Evolutionary conservation across 371 early-diverging fungal species (phyloP), one percentile per base, ranked within the genome.

Genomic region (Fennellomyces sp.): DNA sequence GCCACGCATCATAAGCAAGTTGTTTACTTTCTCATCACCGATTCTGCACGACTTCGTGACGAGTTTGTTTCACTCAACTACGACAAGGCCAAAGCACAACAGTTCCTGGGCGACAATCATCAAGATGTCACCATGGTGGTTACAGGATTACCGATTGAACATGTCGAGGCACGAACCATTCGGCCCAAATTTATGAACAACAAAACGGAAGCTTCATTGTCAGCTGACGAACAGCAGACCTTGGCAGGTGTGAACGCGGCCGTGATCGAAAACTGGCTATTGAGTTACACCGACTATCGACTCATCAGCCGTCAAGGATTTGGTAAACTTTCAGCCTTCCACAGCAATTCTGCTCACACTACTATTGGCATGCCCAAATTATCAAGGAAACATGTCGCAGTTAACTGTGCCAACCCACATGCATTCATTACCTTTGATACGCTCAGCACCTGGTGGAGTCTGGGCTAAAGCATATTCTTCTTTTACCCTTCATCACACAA

Each of bases 261-360:
- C n/a, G 68, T 76, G 21, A 81, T 81, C 61, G 81, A 81, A 39
- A 81, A 81, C 47, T 81, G 78, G 76, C 52, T 81, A 30, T 58
- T 81, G 19, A 76, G 76, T 26, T 69, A 65, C 31, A 78, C 81
- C n/a, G 70, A 78, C 38, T 81, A 81, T 50, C 72, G 81, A 28
- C 60, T 81, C 3, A 78, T 81, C 39, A 74, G 73, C 49, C 67
- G 70, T 15, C 74, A 78, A 59, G 81, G 81, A 2, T 81, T 72
- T 35, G 81, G 81, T 17, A 81, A 81, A 48, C 69, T 81, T 62
- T 78, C 81, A 21, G 66, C 81, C 0, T 73, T 67, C 53, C 67
- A 73, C 35, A 51, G 63, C 2, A 51, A 63, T 4, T 39, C 51
- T 11, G 42, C 69, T 3, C 58, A 64, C 15, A 67, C 70, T 0